Evolutionary conservation across 2,329 filamentous ascomycete species (phyloP), one percentile per base, ranked within the genome.

Genomic region (Didymella pinodella): DNA sequence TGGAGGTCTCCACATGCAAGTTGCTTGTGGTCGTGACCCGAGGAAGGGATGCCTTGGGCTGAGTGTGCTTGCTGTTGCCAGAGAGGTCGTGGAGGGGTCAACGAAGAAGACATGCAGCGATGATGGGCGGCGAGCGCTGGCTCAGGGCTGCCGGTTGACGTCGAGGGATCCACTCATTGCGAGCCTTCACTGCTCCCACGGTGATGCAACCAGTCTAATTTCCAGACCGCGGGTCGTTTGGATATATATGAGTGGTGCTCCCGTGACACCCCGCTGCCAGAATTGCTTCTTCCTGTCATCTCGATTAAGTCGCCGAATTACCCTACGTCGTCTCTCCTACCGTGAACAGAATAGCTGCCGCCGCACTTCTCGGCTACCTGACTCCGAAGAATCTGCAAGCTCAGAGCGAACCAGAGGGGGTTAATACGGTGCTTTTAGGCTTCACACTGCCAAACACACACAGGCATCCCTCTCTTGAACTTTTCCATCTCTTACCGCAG

Each of bases 71-170:
- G 41, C 50, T 18, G 54, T 62, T 49, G 49, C 54, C 49, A 53
- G 57, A 56, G 58, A 61, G 64, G 54, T 57, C 45, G 64, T 56
- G 59, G 62, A 62, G 62, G 47, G 53, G 38, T 51, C 50, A 54
- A 45, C 41, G 45, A 44, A 47, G 40, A 44, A 49, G 40, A 52
- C 31, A 26, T 54, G 62, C 41, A 63, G 49, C 61, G 58, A 59
- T 59, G 65, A 68, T 67, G 63, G 60, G 65, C 56, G 62, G 61
- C 61, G 59, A 63, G 44, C 46, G 56, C 50, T 53, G 56, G 56
- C 38, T 59, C 48, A 67, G 50, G 62, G 54, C 64, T 67, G 65
- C 62, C 63, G 59, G 64, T 73, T 73, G 71, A 74, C 69, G 67
- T 73, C 70, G 67, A 62, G 55, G 66, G 57, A 64, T 64, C 70